These are phyloP conservation scores for Mallotus repandus DNA, from an alignment of 441 rosid species.

Conservation along the genomic window DNA sequence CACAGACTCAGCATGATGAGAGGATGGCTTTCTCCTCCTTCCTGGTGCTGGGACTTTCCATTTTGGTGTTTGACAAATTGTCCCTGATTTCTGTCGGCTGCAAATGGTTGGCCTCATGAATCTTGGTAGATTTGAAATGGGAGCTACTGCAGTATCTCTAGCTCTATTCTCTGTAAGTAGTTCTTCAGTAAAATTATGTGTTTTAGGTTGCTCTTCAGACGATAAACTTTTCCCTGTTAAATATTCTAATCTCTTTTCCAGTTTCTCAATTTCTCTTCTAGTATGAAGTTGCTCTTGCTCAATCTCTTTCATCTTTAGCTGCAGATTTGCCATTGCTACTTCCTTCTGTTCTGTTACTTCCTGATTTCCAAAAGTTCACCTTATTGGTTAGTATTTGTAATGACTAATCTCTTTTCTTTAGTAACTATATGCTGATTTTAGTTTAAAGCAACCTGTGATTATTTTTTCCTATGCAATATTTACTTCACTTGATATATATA, in stretches of 20 bases:
- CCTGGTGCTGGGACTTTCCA: conserved; percentile 24
- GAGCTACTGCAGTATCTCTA: conserved; percentile 33
- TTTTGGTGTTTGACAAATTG: conserved; percentile 29
- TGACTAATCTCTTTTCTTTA: not conserved
- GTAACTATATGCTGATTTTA: not conserved
- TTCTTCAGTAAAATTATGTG: conserved; percentile 31
- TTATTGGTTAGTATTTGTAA: conserved; percentile 9
- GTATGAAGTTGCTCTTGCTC: conserved; percentile 51
- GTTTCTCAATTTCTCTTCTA: conserved; percentile 36
- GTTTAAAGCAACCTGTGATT: not conserved
- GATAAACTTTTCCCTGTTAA: conserved; percentile 36
- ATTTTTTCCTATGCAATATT: not conserved
- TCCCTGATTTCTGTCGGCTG: conserved; percentile 58
- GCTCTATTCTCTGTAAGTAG: conserved; percentile 23
- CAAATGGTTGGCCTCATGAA: conserved; percentile 73
- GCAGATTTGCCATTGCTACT: conserved; percentile 48
- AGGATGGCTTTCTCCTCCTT: conserved; percentile 41
- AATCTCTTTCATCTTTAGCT: conserved; percentile 43
- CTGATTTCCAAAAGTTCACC: conserved; percentile 34
- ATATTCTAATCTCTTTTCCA: conserved; percentile 45
- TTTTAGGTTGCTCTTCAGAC: conserved; percentile 34
- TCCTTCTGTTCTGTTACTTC: conserved; percentile 49
- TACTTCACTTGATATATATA: not conserved
- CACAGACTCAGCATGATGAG: conserved; percentile 55
- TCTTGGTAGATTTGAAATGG: conserved; percentile 49